Evolutionary conservation across 1,139 yeast genomes (phyloP).

Genomic region (Trichomonascaceae sp.): DNA sequence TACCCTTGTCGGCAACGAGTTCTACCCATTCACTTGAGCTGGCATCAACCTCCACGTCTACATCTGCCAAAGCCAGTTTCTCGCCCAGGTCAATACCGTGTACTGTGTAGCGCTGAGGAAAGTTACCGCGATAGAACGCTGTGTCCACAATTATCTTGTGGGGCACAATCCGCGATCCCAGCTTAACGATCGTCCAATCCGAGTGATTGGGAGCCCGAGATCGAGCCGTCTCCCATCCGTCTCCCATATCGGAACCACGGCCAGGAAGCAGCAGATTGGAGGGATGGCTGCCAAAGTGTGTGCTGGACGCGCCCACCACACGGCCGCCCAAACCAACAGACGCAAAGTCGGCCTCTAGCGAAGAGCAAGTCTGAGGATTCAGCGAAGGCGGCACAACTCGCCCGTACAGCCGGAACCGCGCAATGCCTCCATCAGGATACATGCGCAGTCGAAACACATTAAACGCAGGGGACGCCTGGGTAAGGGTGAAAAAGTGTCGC

Average conservation of each 20-base stretch:
- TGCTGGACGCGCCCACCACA: slow-evolving; percentile 70
- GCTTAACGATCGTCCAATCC: slow-evolving; percentile 78
- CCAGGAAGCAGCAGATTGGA: slow-evolving; percentile 85
- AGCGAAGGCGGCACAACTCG: slow-evolving; percentile 57
- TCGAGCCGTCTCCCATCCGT: slow-evolving; percentile 97
- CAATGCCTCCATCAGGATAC: slow-evolving; percentile 96
- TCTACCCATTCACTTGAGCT: slow-evolving; percentile 43
- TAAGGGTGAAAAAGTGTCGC: slow-evolving; percentile 62
- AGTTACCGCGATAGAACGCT: slow-evolving; percentile 87
- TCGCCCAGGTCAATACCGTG: slow-evolving; percentile 34
- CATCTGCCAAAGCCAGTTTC: too few relatives aligned
- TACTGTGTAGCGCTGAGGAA: slow-evolving; percentile 64
- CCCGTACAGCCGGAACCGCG: slow-evolving; percentile 83
- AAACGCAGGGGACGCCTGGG: slow-evolving; percentile 38
- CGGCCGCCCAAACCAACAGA: slow-evolving; percentile 82
- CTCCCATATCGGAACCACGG: slow-evolving; percentile 90
- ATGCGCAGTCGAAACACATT: slow-evolving; percentile 75
- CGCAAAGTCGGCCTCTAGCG: slow-evolving; percentile 55
- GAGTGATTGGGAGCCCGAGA: slow-evolving; percentile 72
- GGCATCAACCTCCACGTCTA: slow-evolving; percentile 21
- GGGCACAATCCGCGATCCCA: slow-evolving; percentile 49
- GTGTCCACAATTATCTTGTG: slow-evolving; percentile 65
- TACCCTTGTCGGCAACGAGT: slow-evolving; percentile 64
- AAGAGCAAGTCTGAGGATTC: slow-evolving; percentile 20
- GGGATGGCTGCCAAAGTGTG: slow-evolving; percentile 75